phyloP scores from a whole-genome alignment of 2,329 filamentous ascomycete genomes.

The Fusarium secorum region DNA sequence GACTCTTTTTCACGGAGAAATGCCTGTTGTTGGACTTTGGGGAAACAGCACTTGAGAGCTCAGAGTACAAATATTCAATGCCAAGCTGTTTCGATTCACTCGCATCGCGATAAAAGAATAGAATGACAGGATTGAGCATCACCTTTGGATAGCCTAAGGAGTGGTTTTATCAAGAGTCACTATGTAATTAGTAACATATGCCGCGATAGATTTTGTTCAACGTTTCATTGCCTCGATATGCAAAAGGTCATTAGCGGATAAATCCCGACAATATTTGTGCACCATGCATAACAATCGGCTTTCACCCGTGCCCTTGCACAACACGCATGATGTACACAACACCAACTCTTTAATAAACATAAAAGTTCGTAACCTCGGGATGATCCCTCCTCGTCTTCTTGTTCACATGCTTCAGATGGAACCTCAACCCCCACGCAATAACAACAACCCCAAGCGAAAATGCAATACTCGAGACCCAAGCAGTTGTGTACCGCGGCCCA shows the following conservation, averaged over 20 bases:
- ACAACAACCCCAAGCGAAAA: constrained; percentile 21
- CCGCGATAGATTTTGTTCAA: no score
- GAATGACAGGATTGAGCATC: rapidly evolving
- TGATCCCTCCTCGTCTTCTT: constrained; percentile 13
- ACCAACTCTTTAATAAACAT: constrained; percentile 2
- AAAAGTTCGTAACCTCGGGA: constrained; percentile 20
- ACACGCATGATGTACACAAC: neutral
- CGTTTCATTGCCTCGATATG: neutral
- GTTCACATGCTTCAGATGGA: constrained; percentile 8
- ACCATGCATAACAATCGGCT: neutral
- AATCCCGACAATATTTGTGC: neutral
- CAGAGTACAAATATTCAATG: no score
- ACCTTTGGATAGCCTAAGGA: rapidly evolving
- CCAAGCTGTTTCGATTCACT: rapidly evolving
- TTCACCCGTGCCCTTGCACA: rapidly evolving
- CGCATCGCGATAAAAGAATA: rapidly evolving
- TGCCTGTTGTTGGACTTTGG: neutral
- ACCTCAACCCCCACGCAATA: constrained; percentile 13
- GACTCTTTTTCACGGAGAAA: neutral
- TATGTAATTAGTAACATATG: neutral
- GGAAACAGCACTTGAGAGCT: no score
- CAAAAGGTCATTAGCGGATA: neutral
- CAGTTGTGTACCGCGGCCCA: constrained; percentile 5
- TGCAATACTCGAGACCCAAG: constrained; percentile 15
- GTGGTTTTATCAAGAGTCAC: rapidly evolving